phyloP scores from a whole-genome alignment of 2,329 filamentous ascomycete genomes.

The Neoascochyta sp. region DNA sequence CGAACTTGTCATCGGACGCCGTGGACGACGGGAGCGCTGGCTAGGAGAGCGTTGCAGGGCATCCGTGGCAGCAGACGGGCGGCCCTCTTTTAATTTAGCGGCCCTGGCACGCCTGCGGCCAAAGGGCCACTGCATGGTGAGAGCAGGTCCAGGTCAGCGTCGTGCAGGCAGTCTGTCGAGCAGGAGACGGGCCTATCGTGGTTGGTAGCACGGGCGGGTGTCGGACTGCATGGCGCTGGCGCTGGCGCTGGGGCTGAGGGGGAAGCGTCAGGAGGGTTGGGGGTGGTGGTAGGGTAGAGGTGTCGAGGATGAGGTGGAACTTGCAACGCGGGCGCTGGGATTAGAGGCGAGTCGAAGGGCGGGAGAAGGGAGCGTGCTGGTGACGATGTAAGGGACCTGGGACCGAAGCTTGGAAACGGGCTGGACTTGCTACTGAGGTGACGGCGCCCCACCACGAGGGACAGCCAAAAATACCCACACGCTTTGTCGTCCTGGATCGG shows the following conservation, averaged over 20 bases:
- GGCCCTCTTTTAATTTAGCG: slow-evolving; percentile 46
- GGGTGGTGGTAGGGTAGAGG: no score
- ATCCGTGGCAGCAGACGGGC: slow-evolving; percentile 48
- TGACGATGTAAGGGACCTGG: slow-evolving; percentile 12
- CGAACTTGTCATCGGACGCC: slow-evolving; percentile 30
- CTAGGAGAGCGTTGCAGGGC: slow-evolving; percentile 22
- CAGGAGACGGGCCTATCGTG: slow-evolving; percentile 1
- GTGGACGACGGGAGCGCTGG: slow-evolving; percentile 29
- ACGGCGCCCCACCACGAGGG: slow-evolving; percentile 14
- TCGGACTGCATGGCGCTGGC: slow-evolving; percentile 1
- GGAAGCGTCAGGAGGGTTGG: no score
- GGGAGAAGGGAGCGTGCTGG: no score
- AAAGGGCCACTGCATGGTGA: slow-evolving; percentile 77
- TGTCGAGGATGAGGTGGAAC: no score
- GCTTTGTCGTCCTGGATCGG: slow-evolving; percentile 14
- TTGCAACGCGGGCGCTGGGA: no score
- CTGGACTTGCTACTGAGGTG: slow-evolving; percentile 15
- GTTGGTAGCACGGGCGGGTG: neutral
- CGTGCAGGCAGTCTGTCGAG: slow-evolving; percentile 1
- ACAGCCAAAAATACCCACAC: slow-evolving; percentile 17
- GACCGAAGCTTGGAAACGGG: slow-evolving; percentile 9
- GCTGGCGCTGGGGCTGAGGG: slow-evolving; percentile 5
- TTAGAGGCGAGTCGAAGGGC: no score
- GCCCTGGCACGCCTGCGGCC: slow-evolving; percentile 68
- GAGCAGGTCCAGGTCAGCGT: slow-evolving; percentile 1